A percentile compares a stretch with the other conserved stretches of the same genome.
These are phyloP conservation scores for Pichia sp. DNA, from an alignment of 1,139 yeast species.

Conservation along the genomic window DNA sequence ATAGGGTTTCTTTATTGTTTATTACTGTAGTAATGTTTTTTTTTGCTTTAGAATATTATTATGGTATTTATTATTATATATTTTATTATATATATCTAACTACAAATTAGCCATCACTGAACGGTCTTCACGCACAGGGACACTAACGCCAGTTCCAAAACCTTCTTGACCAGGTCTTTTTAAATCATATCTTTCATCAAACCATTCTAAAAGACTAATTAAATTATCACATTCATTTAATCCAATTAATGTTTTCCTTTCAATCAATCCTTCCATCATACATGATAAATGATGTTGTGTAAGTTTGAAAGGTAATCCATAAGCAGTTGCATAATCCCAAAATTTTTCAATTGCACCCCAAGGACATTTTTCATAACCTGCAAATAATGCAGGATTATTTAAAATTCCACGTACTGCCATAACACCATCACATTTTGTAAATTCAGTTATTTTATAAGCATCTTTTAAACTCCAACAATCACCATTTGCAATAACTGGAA, in stretches of 20 bases:
- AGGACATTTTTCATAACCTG: slow-evolving; percentile 68
- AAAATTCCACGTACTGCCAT: slow-evolving; percentile 94
- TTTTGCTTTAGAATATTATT: neutral
- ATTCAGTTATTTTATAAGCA: slow-evolving; percentile 50
- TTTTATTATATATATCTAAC: neutral
- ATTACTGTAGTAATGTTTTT: too few relatives aligned
- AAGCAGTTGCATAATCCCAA: slow-evolving; percentile 70
- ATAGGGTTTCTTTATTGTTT: too few relatives aligned
- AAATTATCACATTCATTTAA: slow-evolving; percentile 57
- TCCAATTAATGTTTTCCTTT: slow-evolving; percentile 49
- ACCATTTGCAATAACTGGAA: slow-evolving; percentile 94
- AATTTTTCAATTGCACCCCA: slow-evolving; percentile 87
- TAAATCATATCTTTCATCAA: slow-evolving; percentile 63
- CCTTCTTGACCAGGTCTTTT: slow-evolving; percentile 61
- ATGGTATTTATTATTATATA: neutral
- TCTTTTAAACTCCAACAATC: slow-evolving; percentile 74
- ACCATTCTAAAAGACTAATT: slow-evolving; percentile 72
- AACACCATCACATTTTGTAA: slow-evolving; percentile 82
- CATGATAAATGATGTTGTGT: slow-evolving; percentile 84
- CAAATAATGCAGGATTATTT: slow-evolving; percentile 80
- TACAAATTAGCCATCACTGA: slow-evolving; percentile 32
- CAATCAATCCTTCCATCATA: slow-evolving; percentile 65
- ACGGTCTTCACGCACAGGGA: slow-evolving; percentile 44
- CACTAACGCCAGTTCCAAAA: slow-evolving; percentile 54
- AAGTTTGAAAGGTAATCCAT: slow-evolving; percentile 78